Evolutionary conservation across 78 protist genomes (phyloP), one percentile per base, ranked within the genome.

Genomic region (Monocercomonoides exilis): DNA sequence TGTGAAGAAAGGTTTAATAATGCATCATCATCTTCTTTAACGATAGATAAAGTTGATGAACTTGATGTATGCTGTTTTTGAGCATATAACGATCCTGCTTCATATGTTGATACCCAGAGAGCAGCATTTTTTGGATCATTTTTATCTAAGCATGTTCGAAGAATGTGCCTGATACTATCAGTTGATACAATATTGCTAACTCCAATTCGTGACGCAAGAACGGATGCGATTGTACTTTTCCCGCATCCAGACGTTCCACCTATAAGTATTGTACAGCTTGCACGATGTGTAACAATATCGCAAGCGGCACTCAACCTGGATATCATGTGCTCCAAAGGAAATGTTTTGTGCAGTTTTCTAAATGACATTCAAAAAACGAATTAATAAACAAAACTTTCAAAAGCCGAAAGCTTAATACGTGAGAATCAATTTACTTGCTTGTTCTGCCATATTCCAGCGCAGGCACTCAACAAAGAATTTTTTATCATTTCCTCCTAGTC

Each of bases 181-280:
- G 94, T 92, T 29, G 94, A 92, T 34, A 92, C 81, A 32, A 92
- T 92, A 38, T 87, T 90, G 32, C 87, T 79, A 44, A 92, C 81
- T n/a, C 94, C 94, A 45, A 92, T 86, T 33, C 80, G 1, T 0
- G 90, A 1, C 4, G 92, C 94, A 4, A 92, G 54, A 4, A 92
- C 70, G 1, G 92, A 89, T 0, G 94, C 89, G 2, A 92, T 80
- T 11, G 94, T 92, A 35, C 88, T 79, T 46, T 92, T 92, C 44
- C 94, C 94, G 45, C 94, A 92, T 41, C 94, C 94, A 43, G 88
- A 79, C 0, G 94, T 92, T 41, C 94, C 94, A 34, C 93, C 92
- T 36, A 92, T 33, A 34, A 92, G 80, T 54, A 92, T 64, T 44
- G 86, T 80, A 45, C 89, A 88, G 0, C 90, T 3, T 33, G 77